Evolutionary conservation across 805 yeast species (phyloP).

Genomic region (Starmerella bombi): DNA sequence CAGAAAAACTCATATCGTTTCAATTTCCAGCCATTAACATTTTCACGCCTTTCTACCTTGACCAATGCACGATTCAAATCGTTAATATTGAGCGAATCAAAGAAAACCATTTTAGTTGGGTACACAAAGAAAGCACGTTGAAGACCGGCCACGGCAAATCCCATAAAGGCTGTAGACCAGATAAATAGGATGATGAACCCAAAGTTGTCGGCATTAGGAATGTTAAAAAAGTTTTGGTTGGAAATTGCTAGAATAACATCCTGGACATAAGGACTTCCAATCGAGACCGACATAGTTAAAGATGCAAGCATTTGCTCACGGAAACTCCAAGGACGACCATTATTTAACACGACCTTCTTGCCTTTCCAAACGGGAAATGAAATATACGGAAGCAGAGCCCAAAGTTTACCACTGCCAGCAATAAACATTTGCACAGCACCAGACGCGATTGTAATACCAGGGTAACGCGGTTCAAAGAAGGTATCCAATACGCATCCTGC

Average conservation of each 20-base stretch:
- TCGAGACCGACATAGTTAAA: slow-evolving; percentile 20
- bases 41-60: slow-evolving; percentile 31
- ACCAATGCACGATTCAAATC: slow-evolving; percentile 38
- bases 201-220: slow-evolving; percentile 25
- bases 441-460: slow-evolving; percentile 38
- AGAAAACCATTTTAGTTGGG: slow-evolving; percentile 35
- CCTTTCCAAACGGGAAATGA: slow-evolving; percentile 3
- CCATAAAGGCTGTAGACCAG: slow-evolving; percentile 46
- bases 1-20: slow-evolving; percentile 39
- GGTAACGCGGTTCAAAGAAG: slow-evolving; percentile 47
- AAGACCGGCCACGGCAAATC: slow-evolving; percentile 53
- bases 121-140: slow-evolving; percentile 46
- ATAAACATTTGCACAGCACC: slow-evolving; percentile 47
- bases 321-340: slow-evolving; percentile 35
- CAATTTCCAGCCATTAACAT: slow-evolving; percentile 46
- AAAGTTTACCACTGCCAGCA: slow-evolving; percentile 42
- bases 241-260: slow-evolving; percentile 26
- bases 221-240: slow-evolving; percentile 20
- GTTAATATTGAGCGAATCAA: slow-evolving; percentile 31
- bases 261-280: slow-evolving; percentile 20
- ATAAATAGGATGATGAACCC: slow-evolving; percentile 44
- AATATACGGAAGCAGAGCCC: slow-evolving; percentile 22
- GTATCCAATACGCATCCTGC: slow-evolving; percentile 44
- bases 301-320: slow-evolving; percentile 33
- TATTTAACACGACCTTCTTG: slow-evolving; percentile 31